Evolutionary conservation across 768 basidiomycete genomes (phyloP).

Genomic region (Trametes villosa): DNA sequence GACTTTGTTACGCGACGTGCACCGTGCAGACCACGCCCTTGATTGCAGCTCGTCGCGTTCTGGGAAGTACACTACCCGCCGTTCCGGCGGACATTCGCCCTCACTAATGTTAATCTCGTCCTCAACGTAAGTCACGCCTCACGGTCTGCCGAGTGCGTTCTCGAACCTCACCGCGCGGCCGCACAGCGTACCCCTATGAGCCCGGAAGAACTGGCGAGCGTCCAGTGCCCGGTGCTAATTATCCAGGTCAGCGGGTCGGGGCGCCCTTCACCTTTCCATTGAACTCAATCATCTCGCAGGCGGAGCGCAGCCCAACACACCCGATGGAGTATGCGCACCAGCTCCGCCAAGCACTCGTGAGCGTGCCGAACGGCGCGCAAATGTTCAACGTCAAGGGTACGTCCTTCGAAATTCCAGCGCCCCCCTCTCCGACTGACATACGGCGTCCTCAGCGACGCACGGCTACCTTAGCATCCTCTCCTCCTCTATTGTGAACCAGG

Average conservation of each 20-base stretch:
- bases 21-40: not conserved
- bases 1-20: not conserved
- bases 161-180: not conserved
- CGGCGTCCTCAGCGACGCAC: conserved; percentile 31
- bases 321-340: conserved; percentile 61
- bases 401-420: not conserved
- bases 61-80: conserved; percentile 67
- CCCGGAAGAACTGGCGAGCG: conserved; percentile 49
- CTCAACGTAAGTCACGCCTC: conserved; percentile 56
- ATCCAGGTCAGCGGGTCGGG: conserved; percentile 55
- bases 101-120: conserved; percentile 58
- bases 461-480: conserved; percentile 60
- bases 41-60: conserved; percentile 61
- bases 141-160: too few relatives aligned
- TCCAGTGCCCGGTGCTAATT: conserved; percentile 68
- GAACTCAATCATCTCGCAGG: conserved; percentile 42
- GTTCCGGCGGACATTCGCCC: conserved; percentile 50
- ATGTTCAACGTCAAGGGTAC: conserved; percentile 69
- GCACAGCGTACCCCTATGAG: conserved; percentile 59
- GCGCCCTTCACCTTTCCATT: not conserved
- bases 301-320: conserved; percentile 58
- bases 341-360: conserved; percentile 51
- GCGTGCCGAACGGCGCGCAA: conserved; percentile 50
- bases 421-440: not conserved
- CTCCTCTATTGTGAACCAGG: conserved; percentile 65